These are phyloP conservation scores for Emericellopsis atlantica DNA, from an alignment of 2,329 filamentous ascomycete species.

Conservation along the genomic window DNA sequence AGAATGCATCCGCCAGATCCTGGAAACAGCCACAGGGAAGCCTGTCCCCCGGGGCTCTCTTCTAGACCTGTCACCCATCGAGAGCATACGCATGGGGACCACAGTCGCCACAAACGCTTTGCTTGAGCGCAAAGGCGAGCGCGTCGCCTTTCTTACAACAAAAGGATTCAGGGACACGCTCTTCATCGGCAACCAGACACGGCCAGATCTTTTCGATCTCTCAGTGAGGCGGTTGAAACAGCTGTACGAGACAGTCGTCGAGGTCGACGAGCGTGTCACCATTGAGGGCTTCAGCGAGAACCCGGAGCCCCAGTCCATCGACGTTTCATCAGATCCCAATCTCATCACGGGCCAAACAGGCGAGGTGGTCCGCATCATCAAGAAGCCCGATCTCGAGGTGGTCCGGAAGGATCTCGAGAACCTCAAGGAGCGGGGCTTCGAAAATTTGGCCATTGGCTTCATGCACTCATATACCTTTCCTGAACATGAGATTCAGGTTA, in stretches of 20 bases:
- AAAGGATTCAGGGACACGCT: conserved; percentile 63
- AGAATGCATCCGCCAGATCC: conserved; percentile 50
- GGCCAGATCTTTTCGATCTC: conserved; percentile 62
- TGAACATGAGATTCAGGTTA: conserved; percentile 35
- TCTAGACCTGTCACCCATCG: conserved; percentile 24
- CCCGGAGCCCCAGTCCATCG: conserved; percentile 38
- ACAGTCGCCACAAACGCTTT: conserved; percentile 68
- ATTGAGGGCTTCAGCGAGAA: conserved; percentile 65
- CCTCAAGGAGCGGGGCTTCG: conserved; percentile 48
- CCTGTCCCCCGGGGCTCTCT: conserved; percentile 18
- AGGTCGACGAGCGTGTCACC: conserved; percentile 65
- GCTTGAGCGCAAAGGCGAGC: conserved; percentile 62
- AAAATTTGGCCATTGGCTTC: conserved; percentile 42
- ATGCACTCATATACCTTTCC: conserved; percentile 59
- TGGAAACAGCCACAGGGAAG: conserved; percentile 18
- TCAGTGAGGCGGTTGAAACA: conserved; percentile 56
- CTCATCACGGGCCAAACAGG: conserved; percentile 56
- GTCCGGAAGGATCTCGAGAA: conserved; percentile 43
- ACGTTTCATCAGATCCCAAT: conserved; percentile 23
- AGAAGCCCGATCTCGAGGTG: conserved; percentile 39
- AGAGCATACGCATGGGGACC: conserved; percentile 46
- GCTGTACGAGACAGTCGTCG: conserved; percentile 56
- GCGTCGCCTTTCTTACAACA: conserved; percentile 57
- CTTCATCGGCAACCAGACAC: conserved; percentile 60
- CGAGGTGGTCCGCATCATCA: conserved; percentile 55